Percentiles rank a stretch among this genome's conserved stretches.
These are phyloP conservation scores for Xylariaceae sp. DNA, from an alignment of 2,329 filamentous ascomycete genomes.

Conservation along the genomic window DNA sequence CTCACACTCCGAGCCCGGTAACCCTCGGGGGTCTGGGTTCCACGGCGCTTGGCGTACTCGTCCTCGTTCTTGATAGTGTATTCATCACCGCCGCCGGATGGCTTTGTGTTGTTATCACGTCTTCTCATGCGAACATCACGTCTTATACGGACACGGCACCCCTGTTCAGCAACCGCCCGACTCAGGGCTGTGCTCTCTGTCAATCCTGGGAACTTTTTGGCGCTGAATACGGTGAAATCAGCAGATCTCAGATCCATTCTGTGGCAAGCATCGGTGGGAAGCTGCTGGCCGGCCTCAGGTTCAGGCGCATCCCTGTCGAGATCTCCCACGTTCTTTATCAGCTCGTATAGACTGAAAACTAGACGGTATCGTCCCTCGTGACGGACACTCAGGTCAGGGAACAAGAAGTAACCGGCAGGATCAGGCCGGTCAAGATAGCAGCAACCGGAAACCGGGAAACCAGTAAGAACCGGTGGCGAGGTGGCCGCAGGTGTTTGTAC, in stretches of 20 bases:
- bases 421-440: constrained; percentile 86
- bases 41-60: constrained; percentile 34
- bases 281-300: constrained; percentile 25
- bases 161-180: constrained; percentile 89
- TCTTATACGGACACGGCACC: constrained; percentile 90
- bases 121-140: constrained; percentile 91
- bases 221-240: constrained; percentile 85
- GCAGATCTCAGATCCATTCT: constrained; percentile 84
- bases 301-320: constrained; percentile 52
- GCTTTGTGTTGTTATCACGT: constrained; percentile 69
- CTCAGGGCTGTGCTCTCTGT: constrained; percentile 85
- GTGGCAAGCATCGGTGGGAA: constrained; percentile 61
- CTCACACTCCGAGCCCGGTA: constrained; percentile 31
- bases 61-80: constrained; percentile 55
- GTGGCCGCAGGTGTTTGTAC: constrained; percentile 62
- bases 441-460: constrained; percentile 91
- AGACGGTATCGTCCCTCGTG: constrained; percentile 93
- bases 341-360: constrained; percentile 88
- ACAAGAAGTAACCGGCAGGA: constrained; percentile 87
- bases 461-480: constrained; percentile 79
- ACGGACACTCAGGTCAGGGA: constrained; percentile 90
- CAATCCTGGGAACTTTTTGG: constrained; percentile 96
- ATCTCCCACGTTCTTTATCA: constrained; percentile 80
- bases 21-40: constrained; percentile 31
- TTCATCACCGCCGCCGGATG: constrained; percentile 36